A percentile compares a stretch with the other conserved stretches of the same genome.
phyloP scores from a whole-genome alignment of 176 grass and related monocot genomes.

The Cocos nucifera region DNA sequence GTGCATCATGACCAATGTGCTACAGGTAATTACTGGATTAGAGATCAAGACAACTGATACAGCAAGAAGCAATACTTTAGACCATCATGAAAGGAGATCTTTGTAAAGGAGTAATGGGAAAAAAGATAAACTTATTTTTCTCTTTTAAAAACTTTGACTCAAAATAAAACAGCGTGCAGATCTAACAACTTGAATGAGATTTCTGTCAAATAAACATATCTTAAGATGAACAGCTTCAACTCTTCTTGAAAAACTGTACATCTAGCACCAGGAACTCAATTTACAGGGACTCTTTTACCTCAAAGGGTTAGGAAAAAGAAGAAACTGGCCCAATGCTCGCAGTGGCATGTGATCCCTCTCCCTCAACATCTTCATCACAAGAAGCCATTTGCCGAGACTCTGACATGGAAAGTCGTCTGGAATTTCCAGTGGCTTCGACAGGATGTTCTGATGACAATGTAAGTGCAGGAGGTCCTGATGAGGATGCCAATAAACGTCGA shows the following conservation, averaged over 20 bases:
- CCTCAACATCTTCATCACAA: conserved; percentile 29
- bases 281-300: conserved; percentile 59
- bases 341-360: conserved; percentile 28
- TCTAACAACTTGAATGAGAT: conserved; percentile 10
- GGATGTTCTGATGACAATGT: background rate
- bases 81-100: too few species aligned
- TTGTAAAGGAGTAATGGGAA: too few species aligned
- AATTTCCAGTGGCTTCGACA: conserved; percentile 13
- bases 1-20: too few species aligned
- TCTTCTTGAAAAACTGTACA: conserved; percentile 44
- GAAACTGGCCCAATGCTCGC: conserved; percentile 27
- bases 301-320: conserved; percentile 35
- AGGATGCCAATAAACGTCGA: conserved; percentile 41
- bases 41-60: too few species aligned
- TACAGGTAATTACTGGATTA: too few species aligned
- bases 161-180: conserved; percentile 2
- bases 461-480: conserved; percentile 33
- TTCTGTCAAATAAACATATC: background rate
- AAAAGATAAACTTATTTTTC: background rate
- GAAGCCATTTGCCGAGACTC: conserved; percentile 27
- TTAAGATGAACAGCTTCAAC: background rate
- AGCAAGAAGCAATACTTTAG: too few species aligned
- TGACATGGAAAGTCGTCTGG: conserved; percentile 20
- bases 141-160: background rate
- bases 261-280: conserved; percentile 54